These are phyloP conservation scores for Citrus hindsii DNA, from an alignment of 345 rosid genomes.

Conservation along the genomic window DNA sequence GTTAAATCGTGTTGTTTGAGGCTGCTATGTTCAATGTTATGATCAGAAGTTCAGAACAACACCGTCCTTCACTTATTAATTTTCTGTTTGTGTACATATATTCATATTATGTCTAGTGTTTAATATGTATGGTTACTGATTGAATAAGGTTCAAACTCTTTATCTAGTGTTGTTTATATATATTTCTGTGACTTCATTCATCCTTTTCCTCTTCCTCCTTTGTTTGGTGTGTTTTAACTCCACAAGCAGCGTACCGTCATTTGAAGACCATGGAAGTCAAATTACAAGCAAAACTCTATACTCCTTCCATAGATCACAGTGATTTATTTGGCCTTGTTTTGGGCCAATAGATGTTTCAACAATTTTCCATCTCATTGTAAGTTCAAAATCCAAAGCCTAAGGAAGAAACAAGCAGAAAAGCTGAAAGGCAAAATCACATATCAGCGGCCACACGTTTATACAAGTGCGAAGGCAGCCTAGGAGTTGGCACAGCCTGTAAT, in stretches of 20 bases:
- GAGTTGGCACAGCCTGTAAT: constrained; percentile 49
- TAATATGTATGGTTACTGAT: not conserved
- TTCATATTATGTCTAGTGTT: not conserved
- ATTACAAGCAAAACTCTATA: not conserved
- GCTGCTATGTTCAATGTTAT: not conserved
- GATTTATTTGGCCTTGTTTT: constrained; percentile 6
- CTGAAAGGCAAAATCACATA: constrained; percentile 22
- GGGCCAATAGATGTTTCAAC: not conserved
- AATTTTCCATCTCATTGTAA: not conserved
- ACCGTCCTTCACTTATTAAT: not conserved
- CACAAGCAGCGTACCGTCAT: not conserved
- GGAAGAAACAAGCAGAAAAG: not conserved
- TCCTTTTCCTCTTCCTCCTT: not conserved
- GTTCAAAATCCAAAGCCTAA: not conserved
- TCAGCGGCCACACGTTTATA: constrained; percentile 56
- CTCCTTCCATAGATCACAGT: not conserved
- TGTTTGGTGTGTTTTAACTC: not conserved
- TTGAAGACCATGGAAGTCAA: not conserved
- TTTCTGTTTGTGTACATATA: not conserved
- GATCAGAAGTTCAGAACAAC: not conserved
- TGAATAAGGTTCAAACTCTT: not conserved
- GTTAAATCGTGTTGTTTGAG: not conserved
- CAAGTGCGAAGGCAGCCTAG: constrained; percentile 57
- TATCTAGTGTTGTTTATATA: not conserved
- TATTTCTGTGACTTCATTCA: not conserved